Evolutionary conservation across 495 filamentous ascomycete genomes (phyloP), one percentile per base, ranked within the genome.

Genomic region (Talaromyces wortmannii): DNA sequence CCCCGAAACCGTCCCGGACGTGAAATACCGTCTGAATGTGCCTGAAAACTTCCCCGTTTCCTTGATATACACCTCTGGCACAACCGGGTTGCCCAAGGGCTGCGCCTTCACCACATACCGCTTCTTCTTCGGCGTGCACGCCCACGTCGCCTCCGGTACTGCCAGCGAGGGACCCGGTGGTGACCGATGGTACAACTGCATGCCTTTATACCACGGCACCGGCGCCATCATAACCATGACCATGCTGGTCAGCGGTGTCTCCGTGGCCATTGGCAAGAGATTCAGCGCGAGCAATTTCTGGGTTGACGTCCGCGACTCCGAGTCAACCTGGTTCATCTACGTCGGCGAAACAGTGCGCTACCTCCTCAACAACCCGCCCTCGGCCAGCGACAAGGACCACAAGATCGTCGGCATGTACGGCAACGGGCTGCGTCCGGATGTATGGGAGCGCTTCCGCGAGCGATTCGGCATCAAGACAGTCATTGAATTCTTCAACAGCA

Each of bases 281-380:
- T 94, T 92, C 75, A 84, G 79, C 59, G 82, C 78, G 3, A 80
- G 82, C 0, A 72, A 75, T 13, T 94, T 94, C 73, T 94, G 89
- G 89, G 65, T 70, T 11, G 89, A 94, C 49, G 69, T 91, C 31
- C 80, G 83, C 18, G 85, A 87, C 57, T 85, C 82, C 0, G 66
- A 77, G 13, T 78, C 87, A 4, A 91, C 86, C 1, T 73, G 80
- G 55, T 88, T 91, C 65, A 81, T 87, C 10, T 94, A 94, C 61
- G 89, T 94, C n/a, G 88, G 89, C 58, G 88, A 94, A 65, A 89
- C 85, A 0, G 80, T 87, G 29, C 76, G 88, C 3, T 94, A 92
- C 53, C 77, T 94, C 2, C 79, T 94, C 13, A 82, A 87, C 0
- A 78, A 81, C 10, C 86, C 87, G 0, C 81, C 83, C 0, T 82